Base-by-base conservation (phyloP, 2,329 filamentous ascomycete genomes). In the Neoscytalidium dimidiatum region DNA sequence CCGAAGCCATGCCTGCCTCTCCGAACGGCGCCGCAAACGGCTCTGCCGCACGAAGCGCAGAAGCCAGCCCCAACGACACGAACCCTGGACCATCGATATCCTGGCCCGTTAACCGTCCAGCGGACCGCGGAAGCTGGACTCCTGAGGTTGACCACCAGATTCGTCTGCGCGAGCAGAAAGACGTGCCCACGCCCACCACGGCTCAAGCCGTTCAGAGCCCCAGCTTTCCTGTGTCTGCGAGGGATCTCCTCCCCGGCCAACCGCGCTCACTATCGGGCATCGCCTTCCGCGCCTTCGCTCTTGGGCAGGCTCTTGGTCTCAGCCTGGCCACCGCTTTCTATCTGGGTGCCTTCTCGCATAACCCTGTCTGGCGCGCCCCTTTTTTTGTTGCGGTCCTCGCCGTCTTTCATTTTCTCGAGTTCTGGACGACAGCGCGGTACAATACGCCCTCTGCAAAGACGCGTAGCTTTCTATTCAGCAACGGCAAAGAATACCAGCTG, bases 361-460 rank as follows among this genome's bases (percentile, higher is more conserved):
- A 73, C 44, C 76, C 79, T 4, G 74, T 86, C 63, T 90, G 87
- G 87, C 82, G 87, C 23, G 75, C 86, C 0, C 82, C 84, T 8
- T 82, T 85, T 75, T 94, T 94, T 80, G 73, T 90, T 53, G 80
- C 81, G 60, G 82, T 88, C 14, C 88, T 98, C 53, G 85, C 89
- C 28, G 71, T 90, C 31, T 98, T 98, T 80, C 95, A 99, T 82
- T 98, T 97, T 79, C 88, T 98, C 77, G 95, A 99, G 79, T 99
- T 94, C 83, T 96, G 89, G 84, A 92, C 89, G 33, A 97, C 94
- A 0, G 94, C 94, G 8, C 82, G 84, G 64, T 92, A 91, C 80
- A 98, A 98, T 78, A 92, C 92, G 0, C 83, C 85, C 17, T 84
- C 88, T 60, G 92, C 92, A 21, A 86, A 84, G 26, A 82, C 94